phyloP scores from a whole-genome alignment of 192 early-diverging fungal species.

The Spizellomyces punctatus region DNA sequence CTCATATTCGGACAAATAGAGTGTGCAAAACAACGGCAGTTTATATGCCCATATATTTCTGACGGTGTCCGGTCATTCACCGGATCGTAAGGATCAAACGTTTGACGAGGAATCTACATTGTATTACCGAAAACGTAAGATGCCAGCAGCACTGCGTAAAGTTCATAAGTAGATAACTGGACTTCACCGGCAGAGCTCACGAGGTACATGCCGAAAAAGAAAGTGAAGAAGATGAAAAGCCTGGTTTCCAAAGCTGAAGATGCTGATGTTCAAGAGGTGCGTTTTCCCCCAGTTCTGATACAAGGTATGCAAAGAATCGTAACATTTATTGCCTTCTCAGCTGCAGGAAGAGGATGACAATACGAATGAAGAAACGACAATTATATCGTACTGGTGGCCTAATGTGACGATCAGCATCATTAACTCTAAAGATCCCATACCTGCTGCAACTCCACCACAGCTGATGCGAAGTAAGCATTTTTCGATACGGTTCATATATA shows the following conservation, averaged over 20 bases:
- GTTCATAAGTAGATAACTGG: slow-evolving; percentile 6
- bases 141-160: too few species aligned
- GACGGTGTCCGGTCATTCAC: slow-evolving; percentile 21
- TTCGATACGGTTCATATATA: not conserved
- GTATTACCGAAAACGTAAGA: slow-evolving; percentile 42
- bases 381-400: slow-evolving; percentile 77
- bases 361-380: slow-evolving; percentile 17
- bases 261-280: slow-evolving; percentile 1
- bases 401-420: slow-evolving; percentile 74
- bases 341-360: slow-evolving; percentile 2
- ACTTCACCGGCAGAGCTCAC: slow-evolving; percentile 33
- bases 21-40: slow-evolving; percentile 50
- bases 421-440: slow-evolving; percentile 43
- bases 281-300: not conserved
- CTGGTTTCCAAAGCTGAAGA: slow-evolving; percentile 32
- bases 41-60: slow-evolving; percentile 55
- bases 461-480: slow-evolving; percentile 53
- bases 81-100: slow-evolving; percentile 11
- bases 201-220: slow-evolving; percentile 47
- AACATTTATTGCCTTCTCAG: not conserved
- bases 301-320: not conserved
- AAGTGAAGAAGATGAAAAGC: slow-evolving; percentile 43
- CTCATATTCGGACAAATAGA: slow-evolving; percentile 12
- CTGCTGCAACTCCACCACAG: slow-evolving; percentile 54
- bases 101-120: slow-evolving; percentile 31